phyloP scores from a whole-genome alignment of 1,139 yeast genomes.

The Protomyces pachydermus region DNA sequence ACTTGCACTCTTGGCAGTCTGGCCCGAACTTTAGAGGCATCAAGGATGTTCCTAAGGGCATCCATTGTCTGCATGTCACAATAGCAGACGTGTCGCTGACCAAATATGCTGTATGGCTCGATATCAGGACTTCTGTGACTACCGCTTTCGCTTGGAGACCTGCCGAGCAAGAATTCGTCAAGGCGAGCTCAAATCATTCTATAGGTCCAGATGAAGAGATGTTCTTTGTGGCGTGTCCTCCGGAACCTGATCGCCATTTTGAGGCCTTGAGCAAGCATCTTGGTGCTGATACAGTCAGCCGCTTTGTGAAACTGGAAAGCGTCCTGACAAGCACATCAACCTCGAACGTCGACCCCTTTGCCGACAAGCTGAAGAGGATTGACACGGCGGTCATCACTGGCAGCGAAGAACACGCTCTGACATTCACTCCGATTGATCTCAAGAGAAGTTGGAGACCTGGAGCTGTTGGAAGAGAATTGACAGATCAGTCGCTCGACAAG shows the following conservation, averaged over 20 bases:
- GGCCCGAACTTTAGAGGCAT: slow-evolving; percentile 27
- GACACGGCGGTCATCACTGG: background rate
- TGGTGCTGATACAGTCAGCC: background rate
- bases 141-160: background rate
- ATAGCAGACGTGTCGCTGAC: background rate
- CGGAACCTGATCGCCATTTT: background rate
- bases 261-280: background rate
- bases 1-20: slow-evolving; percentile 17
- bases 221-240: slow-evolving; percentile 4
- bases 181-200: background rate
- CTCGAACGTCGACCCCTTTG: slow-evolving; percentile 1
- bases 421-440: slow-evolving; percentile 42
- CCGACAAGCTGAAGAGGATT: background rate
- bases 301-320: background rate
- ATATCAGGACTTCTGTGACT: background rate
- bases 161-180: background rate
- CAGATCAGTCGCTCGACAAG: slow-evolving; percentile 45
- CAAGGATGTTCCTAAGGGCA: slow-evolving; percentile 1
- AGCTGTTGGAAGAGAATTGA: slow-evolving; percentile 39
- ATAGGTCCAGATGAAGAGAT: background rate
- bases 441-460: slow-evolving; percentile 41
- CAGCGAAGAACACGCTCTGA: slow-evolving; percentile 35
- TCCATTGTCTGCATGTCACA: slow-evolving; percentile 25
- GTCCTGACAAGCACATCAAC: slow-evolving; percentile 13
- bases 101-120: slow-evolving; percentile 18